phyloP scores from a whole-genome alignment of 345 rosid species.

The Isatis tinctoria region DNA sequence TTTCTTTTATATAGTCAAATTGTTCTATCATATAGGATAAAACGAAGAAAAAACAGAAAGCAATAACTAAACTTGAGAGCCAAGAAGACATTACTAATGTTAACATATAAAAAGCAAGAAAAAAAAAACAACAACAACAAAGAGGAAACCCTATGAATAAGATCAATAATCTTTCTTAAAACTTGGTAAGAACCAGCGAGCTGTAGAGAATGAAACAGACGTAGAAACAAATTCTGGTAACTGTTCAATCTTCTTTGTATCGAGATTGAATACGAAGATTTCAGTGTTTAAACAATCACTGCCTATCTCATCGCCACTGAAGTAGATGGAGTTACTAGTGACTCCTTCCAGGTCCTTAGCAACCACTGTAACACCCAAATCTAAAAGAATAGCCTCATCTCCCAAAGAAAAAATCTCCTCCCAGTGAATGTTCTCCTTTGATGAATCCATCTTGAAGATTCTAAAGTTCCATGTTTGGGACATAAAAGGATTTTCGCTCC shows the following conservation, averaged over 20 bases:
- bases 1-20: too few relatives aligned
- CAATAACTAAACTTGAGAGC: too few relatives aligned
- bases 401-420: not conserved
- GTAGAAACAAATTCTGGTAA: not conserved
- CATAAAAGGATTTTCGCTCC: not conserved
- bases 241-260: not conserved
- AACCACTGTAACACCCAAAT: slow-evolving; percentile 6
- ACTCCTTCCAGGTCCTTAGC: not conserved
- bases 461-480: not conserved
- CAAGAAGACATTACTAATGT: too few relatives aligned
- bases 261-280: not conserved
- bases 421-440: not conserved
- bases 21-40: too few relatives aligned
- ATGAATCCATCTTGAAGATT: not conserved
- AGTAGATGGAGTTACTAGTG: not conserved
- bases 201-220: not conserved
- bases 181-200: slow-evolving; percentile 6
- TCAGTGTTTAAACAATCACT: not conserved
- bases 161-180: not conserved
- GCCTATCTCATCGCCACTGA: not conserved
- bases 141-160: too few relatives aligned
- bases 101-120: too few relatives aligned
- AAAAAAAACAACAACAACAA: not conserved
- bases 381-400: not conserved
- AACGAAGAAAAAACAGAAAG: too few relatives aligned